These are phyloP conservation scores for Cucumis hystrix DNA, from an alignment of 306 rosid species.

Conservation along the genomic window DNA sequence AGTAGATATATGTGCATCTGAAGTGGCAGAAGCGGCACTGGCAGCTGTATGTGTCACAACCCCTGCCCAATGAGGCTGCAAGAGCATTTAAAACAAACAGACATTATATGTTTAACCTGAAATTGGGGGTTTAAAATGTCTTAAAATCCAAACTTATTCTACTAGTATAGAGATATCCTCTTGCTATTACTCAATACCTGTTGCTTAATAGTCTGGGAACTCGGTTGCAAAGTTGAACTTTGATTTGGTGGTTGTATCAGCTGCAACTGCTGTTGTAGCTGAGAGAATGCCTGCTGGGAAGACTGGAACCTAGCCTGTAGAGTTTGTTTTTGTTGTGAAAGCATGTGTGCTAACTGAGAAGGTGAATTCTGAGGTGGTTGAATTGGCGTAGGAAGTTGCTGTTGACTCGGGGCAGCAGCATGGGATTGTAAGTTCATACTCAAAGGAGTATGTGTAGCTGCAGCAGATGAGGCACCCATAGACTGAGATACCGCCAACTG, in stretches of 20 bases:
- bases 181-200: conserved; percentile 32
- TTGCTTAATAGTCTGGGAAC: conserved; percentile 43
- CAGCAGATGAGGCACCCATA: conserved; percentile 33
- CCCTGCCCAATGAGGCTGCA: conserved; percentile 59
- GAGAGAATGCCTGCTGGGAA: conserved; percentile 90
- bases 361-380: conserved; percentile 63
- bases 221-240: conserved; percentile 42
- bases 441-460: conserved; percentile 29
- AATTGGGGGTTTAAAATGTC: background rate
- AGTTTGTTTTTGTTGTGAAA: conserved; percentile 80
- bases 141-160: background rate
- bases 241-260: conserved; percentile 78
- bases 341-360: conserved; percentile 82
- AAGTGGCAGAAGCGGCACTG: conserved; percentile 27
- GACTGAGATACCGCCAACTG: conserved; percentile 52
- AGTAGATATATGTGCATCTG: conserved; percentile 46
- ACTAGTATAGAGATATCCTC: background rate
- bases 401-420: conserved; percentile 31
- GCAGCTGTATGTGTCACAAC: conserved; percentile 24
- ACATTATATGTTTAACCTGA: background rate
- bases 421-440: conserved; percentile 35
- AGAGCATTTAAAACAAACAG: conserved; percentile 7
- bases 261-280: conserved; percentile 85
- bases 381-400: conserved; percentile 24
- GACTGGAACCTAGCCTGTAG: conserved; percentile 94